phyloP scores from a whole-genome alignment of 768 basidiomycete species.

The Asterophora lycoperdoides region DNA sequence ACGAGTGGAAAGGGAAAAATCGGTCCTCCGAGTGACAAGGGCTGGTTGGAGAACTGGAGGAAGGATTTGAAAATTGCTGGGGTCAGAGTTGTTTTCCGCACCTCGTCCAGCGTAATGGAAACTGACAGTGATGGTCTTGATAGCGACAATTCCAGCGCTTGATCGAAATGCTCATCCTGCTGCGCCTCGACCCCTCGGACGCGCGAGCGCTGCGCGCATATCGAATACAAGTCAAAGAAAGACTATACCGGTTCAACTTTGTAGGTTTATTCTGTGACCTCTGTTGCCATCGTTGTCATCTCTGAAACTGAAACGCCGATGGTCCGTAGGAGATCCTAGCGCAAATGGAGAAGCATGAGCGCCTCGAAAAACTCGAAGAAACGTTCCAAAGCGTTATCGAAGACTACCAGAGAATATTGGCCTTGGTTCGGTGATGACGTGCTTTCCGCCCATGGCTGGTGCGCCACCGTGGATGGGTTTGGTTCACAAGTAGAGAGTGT shows the following conservation, averaged over 20 bases:
- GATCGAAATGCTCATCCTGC: conserved; percentile 84
- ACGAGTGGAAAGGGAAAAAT: conserved; percentile 49
- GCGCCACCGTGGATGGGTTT: too few species aligned
- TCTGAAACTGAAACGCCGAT: not conserved
- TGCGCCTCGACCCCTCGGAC: conserved; percentile 63
- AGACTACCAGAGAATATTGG: conserved; percentile 81
- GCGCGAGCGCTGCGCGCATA: conserved; percentile 55
- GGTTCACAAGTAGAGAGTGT: too few species aligned
- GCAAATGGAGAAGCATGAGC: conserved; percentile 83
- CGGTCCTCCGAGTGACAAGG: conserved; percentile 72
- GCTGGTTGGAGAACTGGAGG: conserved; percentile 78
- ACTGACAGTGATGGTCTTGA: conserved; percentile 7
- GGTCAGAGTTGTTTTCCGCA: conserved; percentile 38
- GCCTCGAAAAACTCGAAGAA: conserved; percentile 86
- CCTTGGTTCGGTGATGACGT: conserved; percentile 38
- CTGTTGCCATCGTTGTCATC: not conserved
- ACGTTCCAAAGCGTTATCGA: conserved; percentile 85
- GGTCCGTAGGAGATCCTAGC: conserved; percentile 71
- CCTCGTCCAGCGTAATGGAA: too few species aligned
- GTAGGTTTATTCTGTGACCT: conserved; percentile 41
- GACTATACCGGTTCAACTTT: conserved; percentile 92
- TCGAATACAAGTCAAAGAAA: conserved; percentile 90
- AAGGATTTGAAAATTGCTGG: conserved; percentile 85
- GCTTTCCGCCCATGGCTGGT: too few species aligned
- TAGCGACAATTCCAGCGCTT: conserved; percentile 94